Evolutionary conservation across 306 rosid genomes (phyloP).

Genomic region (Trifolium pratense): DNA sequence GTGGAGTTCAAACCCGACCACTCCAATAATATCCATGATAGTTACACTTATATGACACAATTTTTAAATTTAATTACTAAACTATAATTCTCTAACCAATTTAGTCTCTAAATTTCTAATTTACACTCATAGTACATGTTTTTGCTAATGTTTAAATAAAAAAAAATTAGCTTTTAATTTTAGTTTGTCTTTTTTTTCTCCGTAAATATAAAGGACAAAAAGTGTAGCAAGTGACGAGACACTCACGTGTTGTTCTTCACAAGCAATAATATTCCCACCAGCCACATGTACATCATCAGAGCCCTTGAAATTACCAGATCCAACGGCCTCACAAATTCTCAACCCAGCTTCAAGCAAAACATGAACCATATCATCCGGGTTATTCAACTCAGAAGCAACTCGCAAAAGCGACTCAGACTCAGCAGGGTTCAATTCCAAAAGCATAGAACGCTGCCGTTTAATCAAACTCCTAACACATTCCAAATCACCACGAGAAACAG

Average conservation of each 20-base stretch:
- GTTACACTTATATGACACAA: no score
- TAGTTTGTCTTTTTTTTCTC: no score
- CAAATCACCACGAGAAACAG: conserved; percentile 52
- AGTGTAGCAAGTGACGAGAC: background rate
- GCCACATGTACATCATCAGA: conserved; percentile 59
- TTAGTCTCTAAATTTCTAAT: no score
- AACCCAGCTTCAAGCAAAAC: conserved; percentile 71
- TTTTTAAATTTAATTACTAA: no score
- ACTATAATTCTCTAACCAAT: no score
- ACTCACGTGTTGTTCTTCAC: conserved; percentile 33
- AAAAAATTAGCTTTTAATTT: no score
- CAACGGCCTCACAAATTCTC: conserved; percentile 48
- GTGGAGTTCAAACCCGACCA: no score
- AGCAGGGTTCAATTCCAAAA: conserved; percentile 44
- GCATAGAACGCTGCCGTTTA: conserved; percentile 59
- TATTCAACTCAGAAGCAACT: conserved; percentile 60
- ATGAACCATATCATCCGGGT: conserved; percentile 68
- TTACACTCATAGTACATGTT: no score
- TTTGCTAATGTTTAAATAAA: no score
- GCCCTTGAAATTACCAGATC: conserved; percentile 27
- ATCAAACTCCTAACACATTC: conserved; percentile 63
- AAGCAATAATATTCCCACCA: background rate
- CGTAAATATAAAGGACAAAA: background rate
- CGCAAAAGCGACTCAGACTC: conserved; percentile 61
- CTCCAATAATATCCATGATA: no score